Conservation (phyloP, 768 basidiomycete genomes). For the Leccinum barrowsii region DNA sequence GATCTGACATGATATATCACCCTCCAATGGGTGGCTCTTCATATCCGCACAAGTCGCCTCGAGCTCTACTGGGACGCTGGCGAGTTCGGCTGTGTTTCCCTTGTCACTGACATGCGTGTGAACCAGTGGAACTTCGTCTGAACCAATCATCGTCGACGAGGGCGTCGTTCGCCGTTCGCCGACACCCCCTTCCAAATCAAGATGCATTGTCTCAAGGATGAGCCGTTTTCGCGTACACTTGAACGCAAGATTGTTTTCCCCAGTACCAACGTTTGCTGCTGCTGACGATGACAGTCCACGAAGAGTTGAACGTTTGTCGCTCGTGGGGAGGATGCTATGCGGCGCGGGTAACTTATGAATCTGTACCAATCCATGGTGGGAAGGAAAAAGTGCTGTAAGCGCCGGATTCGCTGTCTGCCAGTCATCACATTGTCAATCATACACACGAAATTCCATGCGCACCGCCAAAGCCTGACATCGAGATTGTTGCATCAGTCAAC, state of each 20-base stretch:
- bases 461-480: constrained; percentile 79
- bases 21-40: constrained; percentile 1
- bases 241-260: constrained; percentile 96
- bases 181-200: constrained; percentile 84
- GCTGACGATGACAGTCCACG: constrained; percentile 69
- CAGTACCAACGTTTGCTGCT: constrained; percentile 54
- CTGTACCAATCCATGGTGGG: constrained; percentile 81
- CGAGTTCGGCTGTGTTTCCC: constrained; percentile 22
- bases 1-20: constrained; percentile 10
- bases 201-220: constrained; percentile 87
- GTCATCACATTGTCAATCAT: constrained; percentile 5
- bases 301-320: constrained; percentile 78
- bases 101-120: constrained; percentile 18
- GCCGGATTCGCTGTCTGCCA: constrained; percentile 65
- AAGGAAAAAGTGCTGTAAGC: constrained; percentile 68
- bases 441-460: constrained; percentile 24
- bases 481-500: constrained; percentile 73
- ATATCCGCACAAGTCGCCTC: constrained; percentile 29
- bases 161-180: constrained; percentile 68
- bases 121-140: constrained; percentile 14
- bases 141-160: constrained; percentile 24
- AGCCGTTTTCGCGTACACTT: constrained; percentile 85
- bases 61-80: constrained; percentile 43
- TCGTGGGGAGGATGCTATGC: constrained; percentile 70
- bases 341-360: constrained; percentile 75